Evolutionary conservation across 106 monocot species (phyloP).

Genomic region (Acorus gramineus): DNA sequence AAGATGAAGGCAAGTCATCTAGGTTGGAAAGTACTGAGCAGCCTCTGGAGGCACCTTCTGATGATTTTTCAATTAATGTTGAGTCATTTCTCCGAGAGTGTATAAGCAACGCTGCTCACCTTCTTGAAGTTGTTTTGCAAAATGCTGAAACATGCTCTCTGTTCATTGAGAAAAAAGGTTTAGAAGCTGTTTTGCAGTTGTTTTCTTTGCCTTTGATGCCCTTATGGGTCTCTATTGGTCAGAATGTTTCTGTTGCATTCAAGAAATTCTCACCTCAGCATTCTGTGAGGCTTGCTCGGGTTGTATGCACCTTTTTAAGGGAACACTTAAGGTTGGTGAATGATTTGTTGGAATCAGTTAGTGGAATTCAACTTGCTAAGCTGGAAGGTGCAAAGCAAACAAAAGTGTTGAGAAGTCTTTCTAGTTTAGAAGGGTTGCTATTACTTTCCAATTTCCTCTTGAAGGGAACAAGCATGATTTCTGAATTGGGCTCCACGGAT

Average conservation of each 20-base stretch:
- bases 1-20: constrained; percentile 9
- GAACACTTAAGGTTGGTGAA: constrained; percentile 49
- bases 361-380: constrained; percentile 30
- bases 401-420: constrained; percentile 37
- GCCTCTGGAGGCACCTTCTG: constrained; percentile 22
- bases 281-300: constrained; percentile 35
- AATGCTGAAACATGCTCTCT: constrained; percentile 57
- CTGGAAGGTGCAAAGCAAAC: constrained; percentile 29
- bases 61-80: constrained; percentile 13
- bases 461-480: constrained; percentile 51
- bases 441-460: constrained; percentile 51
- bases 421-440: constrained; percentile 43
- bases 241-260: constrained; percentile 51
- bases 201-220: constrained; percentile 38
- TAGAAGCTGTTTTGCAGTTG: constrained; percentile 55
- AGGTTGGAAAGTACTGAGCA: constrained; percentile 22
- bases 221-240: constrained; percentile 39
- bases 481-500: constrained; percentile 61
- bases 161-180: constrained; percentile 62
- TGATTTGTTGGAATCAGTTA: constrained; percentile 30
- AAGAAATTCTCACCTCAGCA: constrained; percentile 57
- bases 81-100: constrained; percentile 59
- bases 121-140: constrained; percentile 67
- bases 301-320: constrained; percentile 37
- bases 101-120: constrained; percentile 42